Evolutionary conservation across 331 rosid genomes (phyloP), one percentile per base, ranked within the genome.

Genomic region (Pyrus hybrid): DNA sequence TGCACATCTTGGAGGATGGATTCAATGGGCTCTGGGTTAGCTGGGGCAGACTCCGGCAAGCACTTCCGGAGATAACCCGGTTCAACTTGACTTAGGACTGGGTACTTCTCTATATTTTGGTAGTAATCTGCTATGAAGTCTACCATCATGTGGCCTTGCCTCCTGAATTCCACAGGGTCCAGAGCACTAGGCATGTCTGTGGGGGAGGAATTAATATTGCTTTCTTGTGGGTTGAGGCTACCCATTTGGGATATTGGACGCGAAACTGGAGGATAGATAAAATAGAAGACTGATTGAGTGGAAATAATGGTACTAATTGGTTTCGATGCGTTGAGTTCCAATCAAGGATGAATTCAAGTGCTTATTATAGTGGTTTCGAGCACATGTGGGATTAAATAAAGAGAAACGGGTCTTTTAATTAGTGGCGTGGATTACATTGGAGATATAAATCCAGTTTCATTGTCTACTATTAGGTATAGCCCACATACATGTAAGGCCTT

Each of bases 61-160:
- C 8, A 5, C 10, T 74, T 74, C 7, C 12, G n/a, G 2, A 82
- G 77, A 64, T 68, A 82, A 5, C 74, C 74, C 0, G 85, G 80
- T 37, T 29, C 5, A n/a, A 78, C 85, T 74, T 74, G 82, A 61
- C 82, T 82, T n/a, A 68, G 18, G 16, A 78, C 85, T 2, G 80
- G 77, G 30, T 41, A 63, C 9, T 82, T 72, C 35, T 74, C 74
- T 3, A 82, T 73, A 13, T 63, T 78, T 69, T 73, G 43, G 71
- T 78, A 82, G 12, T 78, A 82, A 78, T 78, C 76, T 3, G 82
- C 82, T 5, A 81, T 77, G 58, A 73, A 82, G 28, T 78, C 79
- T 0, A 75, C 30, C 26, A 80, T 32, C 76, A 73, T 63, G 49
- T 74, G 37, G 29, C 74, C 80, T 75, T 80, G 72, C 4, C 2